These are phyloP conservation scores for Stachybotrys elegans DNA, from an alignment of 2,329 filamentous ascomycete species.

Conservation along the genomic window DNA sequence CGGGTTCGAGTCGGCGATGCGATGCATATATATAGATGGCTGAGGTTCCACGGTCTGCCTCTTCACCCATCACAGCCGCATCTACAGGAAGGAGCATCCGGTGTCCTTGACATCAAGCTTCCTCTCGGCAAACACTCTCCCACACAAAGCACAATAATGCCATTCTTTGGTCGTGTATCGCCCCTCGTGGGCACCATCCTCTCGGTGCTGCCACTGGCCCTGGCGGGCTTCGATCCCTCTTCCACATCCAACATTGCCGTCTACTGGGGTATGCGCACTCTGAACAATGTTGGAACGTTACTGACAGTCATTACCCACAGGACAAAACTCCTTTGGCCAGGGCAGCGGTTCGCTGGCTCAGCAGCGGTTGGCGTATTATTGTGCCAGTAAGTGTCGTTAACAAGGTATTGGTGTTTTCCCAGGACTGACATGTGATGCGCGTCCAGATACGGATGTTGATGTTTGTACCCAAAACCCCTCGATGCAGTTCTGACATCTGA, in stretches of 20 bases:
- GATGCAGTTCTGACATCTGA: not conserved
- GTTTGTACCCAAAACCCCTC: not conserved
- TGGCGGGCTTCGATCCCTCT: conserved; percentile 39
- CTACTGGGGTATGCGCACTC: conserved; percentile 54
- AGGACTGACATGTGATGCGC: not conserved
- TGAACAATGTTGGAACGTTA: not conserved
- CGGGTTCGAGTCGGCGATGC: too few relatives aligned
- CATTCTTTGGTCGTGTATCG: too few relatives aligned
- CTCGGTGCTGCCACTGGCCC: conserved; percentile 18
- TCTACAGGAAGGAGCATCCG: too few relatives aligned
- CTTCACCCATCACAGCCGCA: too few relatives aligned
- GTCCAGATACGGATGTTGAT: conserved; percentile 23
- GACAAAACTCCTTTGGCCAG: conserved; percentile 56
- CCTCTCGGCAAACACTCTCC: too few relatives aligned
- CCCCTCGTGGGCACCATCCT: too few relatives aligned
- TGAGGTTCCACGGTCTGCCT: too few relatives aligned
- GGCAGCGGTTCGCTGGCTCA: conserved; percentile 12
- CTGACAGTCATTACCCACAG: too few relatives aligned
- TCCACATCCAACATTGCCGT: conserved; percentile 52
- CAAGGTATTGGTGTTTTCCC: too few relatives aligned
- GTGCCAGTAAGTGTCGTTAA: conserved; percentile 11
- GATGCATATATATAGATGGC: too few relatives aligned
- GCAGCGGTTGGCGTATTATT: conserved; percentile 9
- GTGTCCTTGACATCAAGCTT: too few relatives aligned
- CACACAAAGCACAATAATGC: too few relatives aligned